Conservation (phyloP, 83 land plant genomes). For the Larix sibirica region DNA sequence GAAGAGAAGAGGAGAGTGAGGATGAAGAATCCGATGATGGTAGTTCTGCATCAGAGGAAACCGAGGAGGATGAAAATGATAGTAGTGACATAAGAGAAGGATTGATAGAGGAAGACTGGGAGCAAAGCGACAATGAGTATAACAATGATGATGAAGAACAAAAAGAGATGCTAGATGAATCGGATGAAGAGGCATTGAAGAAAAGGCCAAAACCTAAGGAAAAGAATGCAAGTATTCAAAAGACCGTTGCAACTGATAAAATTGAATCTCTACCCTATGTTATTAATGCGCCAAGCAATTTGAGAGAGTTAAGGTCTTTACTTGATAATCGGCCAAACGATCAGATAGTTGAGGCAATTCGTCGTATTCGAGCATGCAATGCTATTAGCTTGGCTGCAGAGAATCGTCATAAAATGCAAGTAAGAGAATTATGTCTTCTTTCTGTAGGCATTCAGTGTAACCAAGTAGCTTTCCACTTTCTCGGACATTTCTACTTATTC, state of each 20-base stretch:
- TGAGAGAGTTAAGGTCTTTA: slow-evolving; percentile 56
- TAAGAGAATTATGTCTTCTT: slow-evolving; percentile 17
- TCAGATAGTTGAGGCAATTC: slow-evolving; percentile 64
- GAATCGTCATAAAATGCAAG: slow-evolving; percentile 95
- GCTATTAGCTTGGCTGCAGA: slow-evolving; percentile 76
- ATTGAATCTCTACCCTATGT: slow-evolving; percentile 57
- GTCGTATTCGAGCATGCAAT: slow-evolving; percentile 75
- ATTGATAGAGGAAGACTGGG: slow-evolving; percentile 65
- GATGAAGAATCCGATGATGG: slow-evolving; percentile 31
- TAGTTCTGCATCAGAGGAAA: slow-evolving; percentile 29
- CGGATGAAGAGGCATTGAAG: slow-evolving; percentile 25
- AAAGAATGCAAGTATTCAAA: neutral
- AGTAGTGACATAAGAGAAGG: slow-evolving; percentile 31
- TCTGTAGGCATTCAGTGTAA: neutral
- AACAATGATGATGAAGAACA: slow-evolving; percentile 19
- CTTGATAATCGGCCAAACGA: slow-evolving; percentile 57
- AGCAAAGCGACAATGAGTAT: slow-evolving; percentile 78
- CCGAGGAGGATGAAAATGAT: slow-evolving; percentile 40
- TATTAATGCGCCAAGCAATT: slow-evolving; percentile 74
- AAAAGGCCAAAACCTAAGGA: slow-evolving; percentile 1
- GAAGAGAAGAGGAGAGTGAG: slow-evolving; percentile 27
- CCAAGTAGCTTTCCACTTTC: too few species aligned
- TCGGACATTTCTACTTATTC: neutral
- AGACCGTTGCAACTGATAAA: neutral
- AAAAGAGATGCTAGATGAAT: slow-evolving; percentile 18